Base-by-base conservation (phyloP, 2,329 filamentous ascomycete genomes). In the Colletotrichum cuscutae region DNA sequence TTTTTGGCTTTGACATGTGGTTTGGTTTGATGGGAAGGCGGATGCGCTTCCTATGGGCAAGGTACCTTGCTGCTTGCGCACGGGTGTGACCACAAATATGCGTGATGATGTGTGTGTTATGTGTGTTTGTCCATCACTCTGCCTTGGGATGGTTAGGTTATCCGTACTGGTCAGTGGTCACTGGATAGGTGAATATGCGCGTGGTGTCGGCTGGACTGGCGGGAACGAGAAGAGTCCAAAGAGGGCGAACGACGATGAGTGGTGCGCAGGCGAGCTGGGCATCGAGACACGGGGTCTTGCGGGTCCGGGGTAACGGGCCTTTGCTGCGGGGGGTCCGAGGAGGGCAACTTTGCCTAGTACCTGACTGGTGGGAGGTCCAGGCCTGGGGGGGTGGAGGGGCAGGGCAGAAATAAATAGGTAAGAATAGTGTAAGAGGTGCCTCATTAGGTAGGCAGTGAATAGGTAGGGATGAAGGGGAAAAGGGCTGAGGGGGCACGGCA, bases 261-360 rank as follows among this genome's bases (percentile, higher is more conserved):
- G 46, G 60, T 63, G 46, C 7, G 42, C 60, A 22, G 24, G 13
- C 9, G 42, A 42, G 60, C 42, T 62, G 37, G 42, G 59, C 60
- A 30, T 49, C 28, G 26, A 30, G 9, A 52, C 60, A 42, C 60
- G 60, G 46, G 60, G 60, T 53, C 13, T 35, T 13, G 37, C 37
- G 60, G 52, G 46, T 35, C 49, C 60, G 60, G 60, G 60, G 60
- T 53, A 52, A n/a, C 60, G 60, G 60, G 60, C 60, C 60, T 49
- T 49, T 63, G 46, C 46, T 63, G 60, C 22, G 22, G 58, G 24
- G 35, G 22, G n/a, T 11, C 32, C 8, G 13, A 28, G 22, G 15
- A 24, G 58, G 32, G 22, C 15, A 19, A 12, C 37, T 42, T 42
- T 42, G 37, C 37, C 13, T 37, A 13, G 35, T 37, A 15, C 35